Base-by-base conservation (phyloP, 2,329 filamentous ascomycete genomes). In the Trichothecium sympodiale region DNA sequence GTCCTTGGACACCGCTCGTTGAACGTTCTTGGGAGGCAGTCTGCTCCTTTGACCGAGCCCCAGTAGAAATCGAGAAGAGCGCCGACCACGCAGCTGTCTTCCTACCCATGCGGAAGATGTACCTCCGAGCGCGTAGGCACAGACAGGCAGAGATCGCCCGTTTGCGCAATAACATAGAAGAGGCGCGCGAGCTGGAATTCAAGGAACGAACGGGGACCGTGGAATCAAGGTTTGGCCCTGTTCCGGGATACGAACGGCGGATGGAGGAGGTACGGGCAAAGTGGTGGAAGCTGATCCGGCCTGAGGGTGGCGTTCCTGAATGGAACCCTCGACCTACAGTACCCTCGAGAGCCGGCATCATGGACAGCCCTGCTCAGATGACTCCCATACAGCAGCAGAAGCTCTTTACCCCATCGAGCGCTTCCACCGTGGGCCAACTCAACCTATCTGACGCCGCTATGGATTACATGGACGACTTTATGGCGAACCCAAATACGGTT, bases 81-180 rank as follows among this genome's bases (percentile, higher is more conserved):
- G 53, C 59, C 3, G 61, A 62, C 38, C 62, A 69, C 29, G 55
- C 62, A 8, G 63, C 65, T 1, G 64, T 74, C 3, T 71, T 71
- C 56, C 47, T 72, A 30, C 71, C 72, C 0, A 53, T 77, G 33
- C 64, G 65, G 32, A 73, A 67, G 42, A 58, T 77, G 1, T 71
- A 71, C 46, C 45, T 63, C 35, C 68, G 69, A 41, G 70, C 71
- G 1, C 61, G 59, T 29, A 64, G 59, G 39, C 67, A 75, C 40
- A 64, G 73, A 5, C 62, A 65, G 7, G 53, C 59, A 1, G 71
- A 77, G 47, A 54, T 76, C 9, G 47, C 51, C 8, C 62, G 71
- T 1, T 56, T 77, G 15, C 61, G 59, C 16, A 54, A 54, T 2
- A 57, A 75, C 28, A 64, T 62, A 0, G 60, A 64, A 5, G 70